Evolutionary conservation across 2,329 filamentous ascomycete species (phyloP), one percentile per base, ranked within the genome.

Genomic region (Exutisphaerella laricina): DNA sequence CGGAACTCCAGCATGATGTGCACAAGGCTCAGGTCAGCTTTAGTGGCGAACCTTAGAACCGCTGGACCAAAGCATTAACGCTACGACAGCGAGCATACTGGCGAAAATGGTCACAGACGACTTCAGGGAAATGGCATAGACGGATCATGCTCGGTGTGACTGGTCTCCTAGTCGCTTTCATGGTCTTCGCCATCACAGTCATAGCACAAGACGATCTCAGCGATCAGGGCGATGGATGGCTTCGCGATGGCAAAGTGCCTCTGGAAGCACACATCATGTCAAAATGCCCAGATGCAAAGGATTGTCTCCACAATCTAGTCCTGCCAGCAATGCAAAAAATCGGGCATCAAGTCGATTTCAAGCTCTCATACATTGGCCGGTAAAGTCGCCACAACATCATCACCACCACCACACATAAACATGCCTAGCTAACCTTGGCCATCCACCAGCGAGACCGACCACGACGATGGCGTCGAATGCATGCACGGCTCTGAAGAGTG

Each of bases 181-280:
- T 57, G 43, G n/a, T 53, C 23, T 45, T 59, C 33, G 53, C 55
- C 52, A 17, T 59, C 22, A 46, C 46, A 16, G 30, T 60, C 9
- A 56, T 60, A 22, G 37, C 52, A 23, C 20, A 41, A 21, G 57
- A 55, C 31, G 43, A 55, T n/a, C 49, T 57, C 23, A 44, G 41
- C 35, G 57, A 60, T 23, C 55, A 56, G 13, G 55, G 58, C 22
- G 56, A 58, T 5, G 33, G 38, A 18, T 39, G 22, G 12, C 36
- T 41, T 2, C 51, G 47, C 34, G 34, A 44, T 4, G 46, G 53
- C 30, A 70, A 62, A 45, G 84, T 97, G 4, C 85, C 88, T 3
- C 68, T 98, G 2, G 92, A 98, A 64, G 86, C 88, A 43, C 90
- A 97, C 65, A 92, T 97, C 57, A 98, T 97, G 83, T 65, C 48